Percentiles rank a stretch among this genome's conserved stretches.
These are phyloP conservation scores for Paragyromitra xinjiangensis DNA, from an alignment of 495 filamentous ascomycete genomes.

Conservation along the genomic window DNA sequence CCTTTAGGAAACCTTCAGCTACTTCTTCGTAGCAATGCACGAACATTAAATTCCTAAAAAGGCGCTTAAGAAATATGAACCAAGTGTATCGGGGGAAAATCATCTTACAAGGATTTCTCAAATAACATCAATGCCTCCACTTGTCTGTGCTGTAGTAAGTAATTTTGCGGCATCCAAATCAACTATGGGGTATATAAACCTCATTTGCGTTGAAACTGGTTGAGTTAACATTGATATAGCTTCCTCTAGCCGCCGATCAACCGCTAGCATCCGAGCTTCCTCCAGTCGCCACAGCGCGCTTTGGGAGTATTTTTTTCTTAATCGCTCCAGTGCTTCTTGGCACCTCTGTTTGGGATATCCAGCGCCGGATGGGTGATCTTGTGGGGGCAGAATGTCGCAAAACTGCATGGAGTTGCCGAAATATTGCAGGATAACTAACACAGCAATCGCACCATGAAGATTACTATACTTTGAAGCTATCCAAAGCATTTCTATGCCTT, in stretches of 20 bases:
- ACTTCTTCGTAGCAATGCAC: constrained; percentile 75
- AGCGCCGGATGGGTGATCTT: constrained; percentile 64
- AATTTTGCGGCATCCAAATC: background rate
- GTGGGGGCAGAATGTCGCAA: constrained; percentile 82
- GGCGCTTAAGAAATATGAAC: constrained; percentile 26
- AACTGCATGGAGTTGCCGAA: constrained; percentile 87
- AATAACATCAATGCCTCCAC: constrained; percentile 66
- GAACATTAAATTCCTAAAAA: constrained; percentile 71
- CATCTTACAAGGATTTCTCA: constrained; percentile 72
- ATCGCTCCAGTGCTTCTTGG: constrained; percentile 71
- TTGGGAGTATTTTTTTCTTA: constrained; percentile 81
- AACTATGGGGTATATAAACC: constrained; percentile 70
- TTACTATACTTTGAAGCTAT: constrained; percentile 86
- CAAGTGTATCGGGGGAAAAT: background rate
- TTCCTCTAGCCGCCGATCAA: constrained; percentile 71
- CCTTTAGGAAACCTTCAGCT: constrained; percentile 75
- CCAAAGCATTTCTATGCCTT: constrained; percentile 88
- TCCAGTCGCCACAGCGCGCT: constrained; percentile 89
- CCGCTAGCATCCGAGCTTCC: constrained; percentile 80
- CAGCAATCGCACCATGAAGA: constrained; percentile 89
- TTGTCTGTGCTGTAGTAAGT: constrained; percentile 59
- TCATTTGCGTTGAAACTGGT: constrained; percentile 74
- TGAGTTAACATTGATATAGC: constrained; percentile 71
- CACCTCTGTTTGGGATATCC: constrained; percentile 79
- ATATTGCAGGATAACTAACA: constrained; percentile 79